Base-by-base conservation (phyloP, 1,284 basidiomycete genomes). In the Ceratobasidium sp. region DNA sequence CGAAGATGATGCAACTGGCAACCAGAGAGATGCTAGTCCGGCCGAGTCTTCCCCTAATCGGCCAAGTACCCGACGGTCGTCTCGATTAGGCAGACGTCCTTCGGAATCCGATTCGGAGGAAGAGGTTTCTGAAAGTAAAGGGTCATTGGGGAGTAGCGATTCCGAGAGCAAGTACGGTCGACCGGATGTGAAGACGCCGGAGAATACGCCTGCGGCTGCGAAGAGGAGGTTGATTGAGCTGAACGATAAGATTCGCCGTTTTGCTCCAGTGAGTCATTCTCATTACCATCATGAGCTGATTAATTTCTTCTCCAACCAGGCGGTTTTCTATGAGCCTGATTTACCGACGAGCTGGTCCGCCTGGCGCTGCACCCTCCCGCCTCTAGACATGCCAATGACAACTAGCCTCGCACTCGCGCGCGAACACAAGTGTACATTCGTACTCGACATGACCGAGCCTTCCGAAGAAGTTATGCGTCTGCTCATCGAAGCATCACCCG, bases 131-230 rank as follows among this genome's bases (percentile, higher is more conserved):
- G 67, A 72, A 8, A 72, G 67, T 24, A 44, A 72, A 36, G 51
- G 50, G 41, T 57, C 56, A n/a, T 48, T 19, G 45, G 45, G 45
- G 17, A 72, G 67, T 31, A 72, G 67, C 24, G 67, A 72, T n/a
- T 72, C 67, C 19, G 67, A 72, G 44, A 60, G 17, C 29, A 72
- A 72, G 33, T 72, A 72, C 56, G 31, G 22, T 15, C 24, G 22
- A 33, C n/a, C n/a, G n/a, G n/a, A 50, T 44, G 44, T 11, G 17
- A 33, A 29, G 8, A 41, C 27, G 19, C 44, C 29, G 29, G 33
- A 6, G 1, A 29, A 31, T 45, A 60, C 56, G 3, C 56, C 54
- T 11, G 67, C 45, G 22, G 17, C 24, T n/a, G 11, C 22, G 17
- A 27, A 59, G 19, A 11, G 14, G 1, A 60, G 19, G 51, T 4